Evolutionary conservation across 768 basidiomycete genomes (phyloP), one percentile per base, ranked within the genome.

Genomic region (Lyophyllum decastes): DNA sequence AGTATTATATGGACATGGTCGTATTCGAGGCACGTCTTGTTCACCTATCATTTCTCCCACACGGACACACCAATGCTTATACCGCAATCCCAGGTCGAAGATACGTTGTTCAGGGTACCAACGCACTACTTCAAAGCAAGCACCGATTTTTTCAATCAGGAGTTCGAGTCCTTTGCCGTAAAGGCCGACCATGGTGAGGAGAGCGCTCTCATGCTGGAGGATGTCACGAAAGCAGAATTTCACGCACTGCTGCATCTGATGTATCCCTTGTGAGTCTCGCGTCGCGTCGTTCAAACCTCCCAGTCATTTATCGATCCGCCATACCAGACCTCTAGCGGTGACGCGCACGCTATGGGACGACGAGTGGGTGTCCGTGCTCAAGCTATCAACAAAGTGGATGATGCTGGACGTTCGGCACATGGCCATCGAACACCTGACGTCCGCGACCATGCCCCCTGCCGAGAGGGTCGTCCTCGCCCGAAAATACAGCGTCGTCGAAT

Each of bases 361-460:
- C 34, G 59, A 60, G 41, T 63, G 62, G 61, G 44, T 55, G 16
- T 60, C 62, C 7, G 47, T 63, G 0, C 22, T 63, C 45, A 56
- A 54, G 44, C 45, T 63, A 17, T 60, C 62, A 11, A 60, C 62
- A 9, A 60, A 41, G 41, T 60, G 58, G 59, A 22, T 16, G 43
- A 63, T 63, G 59, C 48, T 60, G 5, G 56, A 60, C 26, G 48
- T 63, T 40, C 62, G 62, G 41, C 47, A 25, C 16, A 34, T 50
- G 40, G 62, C 62, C 4, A 63, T 60, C 12, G 52, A 54, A 12
- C 43, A 56, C 40, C 45, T 63, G n/a, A 49, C 57, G 7, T 19
- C 34, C 27, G 57, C 52, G 2, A 27, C 56, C 5, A 21, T 61
- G 24, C 21, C 56, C 7, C 44, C 54, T 17, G 57, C 22, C n/a